Percentiles rank a stretch among this genome's conserved stretches.
phyloP scores from a whole-genome alignment of 148 eudicot species.

The Heliosperma pusillum region DNA sequence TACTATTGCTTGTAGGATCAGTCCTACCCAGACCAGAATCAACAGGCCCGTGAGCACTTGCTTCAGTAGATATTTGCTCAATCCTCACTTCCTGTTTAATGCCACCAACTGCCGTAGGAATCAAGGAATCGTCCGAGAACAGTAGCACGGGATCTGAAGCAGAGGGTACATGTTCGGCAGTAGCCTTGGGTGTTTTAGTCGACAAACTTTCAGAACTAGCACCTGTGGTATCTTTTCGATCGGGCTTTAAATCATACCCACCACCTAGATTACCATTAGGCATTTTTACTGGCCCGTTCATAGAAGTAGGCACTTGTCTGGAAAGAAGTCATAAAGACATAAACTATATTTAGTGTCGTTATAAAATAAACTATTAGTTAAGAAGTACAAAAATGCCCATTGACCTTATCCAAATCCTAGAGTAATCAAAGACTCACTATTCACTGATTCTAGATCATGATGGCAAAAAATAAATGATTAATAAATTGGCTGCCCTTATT shows the following conservation, averaged over 20 bases:
- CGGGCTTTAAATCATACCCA: constrained; percentile 21
- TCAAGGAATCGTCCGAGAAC: constrained; percentile 23
- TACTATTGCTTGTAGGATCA: constrained; percentile 11
- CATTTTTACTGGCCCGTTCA: constrained; percentile 29
- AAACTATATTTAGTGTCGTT: not conserved
- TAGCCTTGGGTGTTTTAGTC: constrained; percentile 18
- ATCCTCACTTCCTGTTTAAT: constrained; percentile 29
- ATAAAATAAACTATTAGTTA: not conserved
- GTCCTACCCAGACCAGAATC: constrained; percentile 22
- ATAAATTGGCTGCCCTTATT: not conserved
- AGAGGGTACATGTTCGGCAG: constrained; percentile 21
- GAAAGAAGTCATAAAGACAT: not conserved
- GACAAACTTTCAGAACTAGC: constrained; percentile 14
- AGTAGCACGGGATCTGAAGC: constrained; percentile 35
- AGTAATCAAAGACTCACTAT: not conserved
- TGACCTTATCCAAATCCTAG: not conserved
- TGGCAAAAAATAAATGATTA: not conserved
- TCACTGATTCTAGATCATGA: not conserved
- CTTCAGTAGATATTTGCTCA: constrained; percentile 22
- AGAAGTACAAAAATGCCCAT: not conserved
- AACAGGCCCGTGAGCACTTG: constrained; percentile 20
- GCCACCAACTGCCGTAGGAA: constrained; percentile 29
- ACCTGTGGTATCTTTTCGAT: constrained; percentile 22
- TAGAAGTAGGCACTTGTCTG: constrained; percentile 28
- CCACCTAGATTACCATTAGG: constrained; percentile 29